Evolutionary conservation across 2,329 filamentous ascomycete genomes (phyloP).

Genomic region (Aciculosporium take): DNA sequence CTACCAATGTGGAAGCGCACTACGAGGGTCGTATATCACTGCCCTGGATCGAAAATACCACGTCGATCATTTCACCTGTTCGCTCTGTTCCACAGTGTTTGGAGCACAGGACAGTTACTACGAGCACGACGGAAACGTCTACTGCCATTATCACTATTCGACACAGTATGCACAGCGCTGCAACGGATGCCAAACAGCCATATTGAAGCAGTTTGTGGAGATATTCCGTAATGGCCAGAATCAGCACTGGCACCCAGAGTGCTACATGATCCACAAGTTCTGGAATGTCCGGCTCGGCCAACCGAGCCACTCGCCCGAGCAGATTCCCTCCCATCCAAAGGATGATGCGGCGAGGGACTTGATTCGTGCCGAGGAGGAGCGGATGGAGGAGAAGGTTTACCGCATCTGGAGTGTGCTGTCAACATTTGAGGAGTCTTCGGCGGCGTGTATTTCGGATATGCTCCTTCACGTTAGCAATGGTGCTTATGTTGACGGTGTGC

Average conservation of each 20-base stretch:
- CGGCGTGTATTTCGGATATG: constrained; percentile 98
- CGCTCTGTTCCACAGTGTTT: constrained; percentile 92
- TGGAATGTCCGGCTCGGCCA: constrained; percentile 87
- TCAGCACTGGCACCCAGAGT: constrained; percentile 98
- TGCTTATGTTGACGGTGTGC: constrained; percentile 84
- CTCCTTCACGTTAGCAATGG: constrained; percentile 96
- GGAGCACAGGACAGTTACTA: constrained; percentile 98
- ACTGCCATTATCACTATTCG: constrained; percentile 98
- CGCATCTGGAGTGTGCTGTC: constrained; percentile 97
- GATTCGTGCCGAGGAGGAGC: constrained; percentile 76
- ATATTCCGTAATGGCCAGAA: constrained; percentile 97
- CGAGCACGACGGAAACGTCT: constrained; percentile 90
- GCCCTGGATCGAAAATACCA: constrained; percentile 96
- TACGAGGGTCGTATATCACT: constrained; percentile 95
- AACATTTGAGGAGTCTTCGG: constrained; percentile 92
- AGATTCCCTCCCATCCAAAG: constrained; percentile 25
- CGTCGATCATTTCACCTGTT: constrained; percentile 98
- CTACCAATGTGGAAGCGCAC: constrained; percentile 78
- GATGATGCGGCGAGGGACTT: constrained; percentile 52
- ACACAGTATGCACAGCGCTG: constrained; percentile 93
- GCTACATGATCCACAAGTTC: constrained; percentile 99
- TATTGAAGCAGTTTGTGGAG: constrained; percentile 97
- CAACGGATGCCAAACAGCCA: constrained; percentile 92
- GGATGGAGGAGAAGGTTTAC: constrained; percentile 95
- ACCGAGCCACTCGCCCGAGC: constrained; percentile 36